A percentile compares a stretch with the other conserved stretches of the same genome.
These are phyloP conservation scores for Talaromyces sp. DNA, from an alignment of 2,329 filamentous ascomycete genomes.

Conservation along the genomic window DNA sequence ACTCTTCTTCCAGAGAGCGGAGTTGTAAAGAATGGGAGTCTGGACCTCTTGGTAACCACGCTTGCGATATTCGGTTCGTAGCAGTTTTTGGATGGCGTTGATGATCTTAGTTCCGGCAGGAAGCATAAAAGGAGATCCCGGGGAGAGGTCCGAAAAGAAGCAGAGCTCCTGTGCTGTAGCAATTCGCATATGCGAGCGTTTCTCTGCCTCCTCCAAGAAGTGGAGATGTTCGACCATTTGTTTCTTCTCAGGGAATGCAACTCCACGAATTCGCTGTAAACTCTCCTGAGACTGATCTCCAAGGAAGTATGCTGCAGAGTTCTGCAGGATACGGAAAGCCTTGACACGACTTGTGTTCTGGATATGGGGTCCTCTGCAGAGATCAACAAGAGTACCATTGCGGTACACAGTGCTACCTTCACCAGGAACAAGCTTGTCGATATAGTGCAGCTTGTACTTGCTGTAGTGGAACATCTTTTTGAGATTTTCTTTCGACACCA, in stretches of 20 bases:
- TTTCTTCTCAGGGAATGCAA: constrained; percentile 97
- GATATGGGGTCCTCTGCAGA: constrained; percentile 93
- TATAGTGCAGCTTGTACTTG: constrained; percentile 98
- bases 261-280: constrained; percentile 92
- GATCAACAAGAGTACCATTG: constrained; percentile 89
- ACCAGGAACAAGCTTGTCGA: constrained; percentile 81
- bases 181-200: constrained; percentile 48
- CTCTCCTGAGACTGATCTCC: constrained; percentile 93
- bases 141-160: constrained; percentile 94
- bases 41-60: constrained; percentile 94
- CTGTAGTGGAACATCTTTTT: constrained; percentile 97
- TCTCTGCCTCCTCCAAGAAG: constrained; percentile 96
- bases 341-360: constrained; percentile 75
- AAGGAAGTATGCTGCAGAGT: constrained; percentile 85
- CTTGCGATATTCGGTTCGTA: constrained; percentile 87
- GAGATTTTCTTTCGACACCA: constrained; percentile 85
- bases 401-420: constrained; percentile 93
- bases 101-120: constrained; percentile 93
- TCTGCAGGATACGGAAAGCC: constrained; percentile 41
- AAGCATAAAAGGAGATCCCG: constrained; percentile 88
- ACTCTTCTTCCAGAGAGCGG: constrained; percentile 88
- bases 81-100: constrained; percentile 80
- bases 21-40: constrained; percentile 95
- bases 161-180: constrained; percentile 68
- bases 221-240: constrained; percentile 89